Evolutionary conservation across 1,139 yeast species (phyloP).

Genomic region (Debaryomyces coudertii): DNA sequence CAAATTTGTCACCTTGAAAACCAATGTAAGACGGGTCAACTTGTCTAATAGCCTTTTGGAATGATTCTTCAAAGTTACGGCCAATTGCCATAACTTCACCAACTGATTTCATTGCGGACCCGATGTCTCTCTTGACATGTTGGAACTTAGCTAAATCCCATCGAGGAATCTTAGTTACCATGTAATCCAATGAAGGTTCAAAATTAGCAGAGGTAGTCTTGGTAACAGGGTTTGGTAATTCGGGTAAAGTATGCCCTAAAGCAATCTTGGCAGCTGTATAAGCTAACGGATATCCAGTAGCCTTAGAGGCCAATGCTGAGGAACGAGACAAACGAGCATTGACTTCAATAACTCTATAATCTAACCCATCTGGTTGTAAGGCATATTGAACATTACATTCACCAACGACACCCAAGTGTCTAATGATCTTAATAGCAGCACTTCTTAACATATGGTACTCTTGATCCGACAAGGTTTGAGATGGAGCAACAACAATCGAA

Average conservation of each 20-base stretch:
- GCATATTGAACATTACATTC: conserved; percentile 99
- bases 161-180: conserved; percentile 96
- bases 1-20: conserved; percentile 87
- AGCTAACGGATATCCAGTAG: conserved; percentile 98
- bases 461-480: conserved; percentile 95
- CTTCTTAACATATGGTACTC: conserved; percentile 97
- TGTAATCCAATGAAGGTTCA: conserved; percentile 95
- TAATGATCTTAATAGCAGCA: conserved; percentile 95
- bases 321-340: conserved; percentile 97
- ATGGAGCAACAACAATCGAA: conserved; percentile 98
- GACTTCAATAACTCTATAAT: conserved; percentile 95
- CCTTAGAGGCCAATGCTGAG: conserved; percentile 96
- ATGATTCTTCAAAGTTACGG: conserved; percentile 94
- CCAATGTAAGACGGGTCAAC: conserved; percentile 91
- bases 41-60: conserved; percentile 97
- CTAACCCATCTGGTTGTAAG: conserved; percentile 91
- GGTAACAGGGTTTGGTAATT: conserved; percentile 94
- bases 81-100: conserved; percentile 99
- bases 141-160: conserved; percentile 97
- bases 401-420: conserved; percentile 98
- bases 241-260: conserved; percentile 91
- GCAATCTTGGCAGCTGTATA: conserved; percentile 98
- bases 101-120: conserved; percentile 97
- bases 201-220: conserved; percentile 94
- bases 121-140: conserved; percentile 89